These are phyloP conservation scores for Trametes pubescens DNA, from an alignment of 1,284 basidiomycete genomes.

Conservation along the genomic window DNA sequence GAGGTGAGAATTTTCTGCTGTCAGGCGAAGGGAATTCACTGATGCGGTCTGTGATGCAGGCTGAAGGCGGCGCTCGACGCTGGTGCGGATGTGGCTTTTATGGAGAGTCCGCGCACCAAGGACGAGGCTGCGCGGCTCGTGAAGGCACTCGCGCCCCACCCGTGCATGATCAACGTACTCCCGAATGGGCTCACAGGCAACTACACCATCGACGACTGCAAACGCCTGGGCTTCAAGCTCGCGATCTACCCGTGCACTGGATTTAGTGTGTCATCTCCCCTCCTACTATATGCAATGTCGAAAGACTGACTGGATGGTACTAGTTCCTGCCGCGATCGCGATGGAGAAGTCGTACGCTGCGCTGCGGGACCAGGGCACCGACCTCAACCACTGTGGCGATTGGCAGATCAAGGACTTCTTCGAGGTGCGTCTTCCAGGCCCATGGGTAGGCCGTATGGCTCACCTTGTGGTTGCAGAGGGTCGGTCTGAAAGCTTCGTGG, in stretches of 20 bases:
- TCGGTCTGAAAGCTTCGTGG: slow-evolving; percentile 34
- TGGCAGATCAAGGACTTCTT: slow-evolving; percentile 41
- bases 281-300: neutral
- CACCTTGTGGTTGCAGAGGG: slow-evolving; percentile 23
- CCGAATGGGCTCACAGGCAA: slow-evolving; percentile 39
- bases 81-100: slow-evolving; percentile 39
- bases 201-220: slow-evolving; percentile 36
- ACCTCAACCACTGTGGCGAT: slow-evolving; percentile 31
- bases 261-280: slow-evolving; percentile 26
- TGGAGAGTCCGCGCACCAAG: slow-evolving; percentile 38
- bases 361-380: slow-evolving; percentile 36
- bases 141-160: slow-evolving; percentile 36
- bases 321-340: slow-evolving; percentile 36
- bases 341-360: slow-evolving; percentile 38
- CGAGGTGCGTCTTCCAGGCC: slow-evolving; percentile 23
- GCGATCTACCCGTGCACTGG: slow-evolving; percentile 39
- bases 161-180: slow-evolving; percentile 41
- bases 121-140: slow-evolving; percentile 36
- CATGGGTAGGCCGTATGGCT: neutral
- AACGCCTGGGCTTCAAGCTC: slow-evolving; percentile 38
- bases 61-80: slow-evolving; percentile 37
- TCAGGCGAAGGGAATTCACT: too few relatives aligned
- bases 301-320: neutral
- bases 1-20: slow-evolving; percentile 15
- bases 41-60: neutral